A percentile compares a stretch with the other conserved stretches of the same genome.
Evolutionary conservation across 2,329 filamentous ascomycete genomes (phyloP).

Genomic region (Pseudogymnoascus sp.): DNA sequence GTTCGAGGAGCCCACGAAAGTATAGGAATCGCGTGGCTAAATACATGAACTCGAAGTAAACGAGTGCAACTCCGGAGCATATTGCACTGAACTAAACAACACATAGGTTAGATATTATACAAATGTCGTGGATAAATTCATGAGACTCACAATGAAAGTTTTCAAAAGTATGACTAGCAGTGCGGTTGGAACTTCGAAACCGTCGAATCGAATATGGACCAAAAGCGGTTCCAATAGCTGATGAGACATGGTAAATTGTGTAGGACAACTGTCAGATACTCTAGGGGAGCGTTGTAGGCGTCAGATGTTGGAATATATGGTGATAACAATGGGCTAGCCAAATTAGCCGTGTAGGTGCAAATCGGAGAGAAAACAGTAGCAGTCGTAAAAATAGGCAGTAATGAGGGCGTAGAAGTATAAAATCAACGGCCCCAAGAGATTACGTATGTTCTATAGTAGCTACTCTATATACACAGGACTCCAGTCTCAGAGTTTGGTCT

Average conservation of each 20-base stretch:
- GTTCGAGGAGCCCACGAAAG: neutral
- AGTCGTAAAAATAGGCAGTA: neutral
- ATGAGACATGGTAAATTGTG: neutral
- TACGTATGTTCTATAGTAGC: neutral
- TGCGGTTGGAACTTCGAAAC: neutral
- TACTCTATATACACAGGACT: neutral
- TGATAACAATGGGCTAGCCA: neutral
- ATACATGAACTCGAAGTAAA: neutral
- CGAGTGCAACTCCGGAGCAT: neutral
- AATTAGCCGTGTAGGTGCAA: neutral
- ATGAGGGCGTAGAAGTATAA: neutral
- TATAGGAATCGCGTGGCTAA: neutral
- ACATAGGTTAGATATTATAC: neutral
- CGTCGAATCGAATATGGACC: neutral
- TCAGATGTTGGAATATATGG: neutral
- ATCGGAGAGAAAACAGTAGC: neutral
- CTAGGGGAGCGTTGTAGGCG: neutral
- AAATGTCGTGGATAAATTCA: too few species aligned
- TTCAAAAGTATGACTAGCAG: neutral
- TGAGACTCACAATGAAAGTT: neutral
- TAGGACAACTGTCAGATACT: neutral
- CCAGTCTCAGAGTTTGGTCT: neutral
- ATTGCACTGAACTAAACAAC: neutral
- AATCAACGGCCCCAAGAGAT: neutral
- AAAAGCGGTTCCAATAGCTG: neutral